phyloP scores from a whole-genome alignment of 192 early-diverging fungal genomes.

The Coemansia sp. region DNA sequence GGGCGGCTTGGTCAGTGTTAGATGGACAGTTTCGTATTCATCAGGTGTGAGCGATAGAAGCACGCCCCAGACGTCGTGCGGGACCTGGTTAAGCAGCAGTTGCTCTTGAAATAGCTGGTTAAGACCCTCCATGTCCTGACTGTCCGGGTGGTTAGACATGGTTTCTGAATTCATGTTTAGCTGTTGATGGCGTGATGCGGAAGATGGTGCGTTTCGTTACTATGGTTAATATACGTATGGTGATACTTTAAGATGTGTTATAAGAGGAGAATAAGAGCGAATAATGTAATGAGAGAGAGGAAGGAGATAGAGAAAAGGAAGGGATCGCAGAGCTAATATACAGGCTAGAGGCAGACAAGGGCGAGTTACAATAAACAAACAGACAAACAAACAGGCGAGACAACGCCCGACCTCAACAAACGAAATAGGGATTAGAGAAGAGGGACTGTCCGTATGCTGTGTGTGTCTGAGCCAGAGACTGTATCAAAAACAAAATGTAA shows the following conservation, averaged over 20 bases:
- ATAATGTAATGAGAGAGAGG: background rate
- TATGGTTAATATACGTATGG: too few species aligned
- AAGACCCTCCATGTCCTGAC: conserved; percentile 43
- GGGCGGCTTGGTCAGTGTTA: conserved; percentile 41
- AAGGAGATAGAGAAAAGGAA: background rate
- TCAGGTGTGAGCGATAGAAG: conserved; percentile 50
- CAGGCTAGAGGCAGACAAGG: too few species aligned
- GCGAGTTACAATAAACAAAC: conserved; percentile 7
- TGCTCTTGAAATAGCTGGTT: conserved; percentile 50
- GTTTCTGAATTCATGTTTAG: conserved; percentile 1
- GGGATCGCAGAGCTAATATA: background rate
- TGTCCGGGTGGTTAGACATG: conserved; percentile 11
- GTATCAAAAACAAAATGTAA: background rate
- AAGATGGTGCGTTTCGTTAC: too few species aligned
- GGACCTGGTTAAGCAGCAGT: conserved; percentile 49
- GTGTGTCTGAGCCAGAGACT: too few species aligned
- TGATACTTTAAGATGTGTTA: too few species aligned
- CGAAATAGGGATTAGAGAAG: background rate
- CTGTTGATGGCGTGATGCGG: background rate
- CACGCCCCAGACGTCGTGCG: conserved; percentile 52
- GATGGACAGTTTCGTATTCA: conserved; percentile 44
- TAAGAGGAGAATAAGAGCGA: background rate
- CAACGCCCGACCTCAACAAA: background rate
- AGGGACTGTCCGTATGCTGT: background rate
- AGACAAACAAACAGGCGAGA: background rate